Evolutionary conservation across 441 rosid genomes (phyloP), one percentile per base, ranked within the genome.

Genomic region (Kokia cookei): DNA sequence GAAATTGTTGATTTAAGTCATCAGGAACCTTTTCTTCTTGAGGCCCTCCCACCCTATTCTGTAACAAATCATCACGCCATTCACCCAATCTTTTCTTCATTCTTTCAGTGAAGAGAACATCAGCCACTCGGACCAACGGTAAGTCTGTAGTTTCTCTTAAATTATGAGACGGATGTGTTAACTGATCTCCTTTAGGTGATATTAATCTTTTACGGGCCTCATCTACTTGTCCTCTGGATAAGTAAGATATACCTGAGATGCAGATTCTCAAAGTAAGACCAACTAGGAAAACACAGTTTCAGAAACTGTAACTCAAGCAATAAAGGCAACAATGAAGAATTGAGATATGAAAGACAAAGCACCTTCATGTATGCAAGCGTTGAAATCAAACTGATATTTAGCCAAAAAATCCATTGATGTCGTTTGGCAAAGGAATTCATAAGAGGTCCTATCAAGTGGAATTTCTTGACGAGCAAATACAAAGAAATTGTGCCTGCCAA

Each of bases 241-340:
- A 85, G 89, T 93, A 95, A 84, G 97, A 90, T 83, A 94, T 76
- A 69, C 99, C 98, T 93, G 97, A 74, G 79, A 87, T 86, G 84
- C 76, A 76, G 87, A 90, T 85, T 72, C 81, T 73, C 69, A 70
- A 71, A 65, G 27, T 62, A 42, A 80, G 58, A 12, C 67, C 54
- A 68, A 50, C 65, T 57, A 8, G 19, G 64, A 43, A 77, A 50
- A 42, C 73, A 53, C 1, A 2, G n/a, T 42, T 43, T 66, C 51
- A 73, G 43, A 54, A 79, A 53, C 10, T 26, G 32, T 29, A 24
- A 17, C 50, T 64, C 68, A 22, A 72, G 32, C 43, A 45, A 43
- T 53, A 48, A 24, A 29, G 4, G 13, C 12, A 68, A 37, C 27
- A 68, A 27, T 12, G 64, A 58, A 10, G 24, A 27, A 66, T 61